phyloP scores from a whole-genome alignment of 305 asterid genomes.

The Fraxinus angustifolia region DNA sequence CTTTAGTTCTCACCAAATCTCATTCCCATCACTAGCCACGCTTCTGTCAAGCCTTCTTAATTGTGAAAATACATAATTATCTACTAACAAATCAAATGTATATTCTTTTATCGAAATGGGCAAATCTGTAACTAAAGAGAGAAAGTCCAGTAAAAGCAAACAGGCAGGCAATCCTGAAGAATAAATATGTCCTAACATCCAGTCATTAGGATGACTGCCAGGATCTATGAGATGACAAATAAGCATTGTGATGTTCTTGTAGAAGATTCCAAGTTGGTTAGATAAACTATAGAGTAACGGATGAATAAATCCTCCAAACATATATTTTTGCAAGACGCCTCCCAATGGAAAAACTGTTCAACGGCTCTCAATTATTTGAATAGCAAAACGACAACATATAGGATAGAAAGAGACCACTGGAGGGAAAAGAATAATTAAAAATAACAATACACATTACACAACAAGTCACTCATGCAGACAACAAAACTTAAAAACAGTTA shows the following conservation, averaged over 20 bases:
- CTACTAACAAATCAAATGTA: not conserved
- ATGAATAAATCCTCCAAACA: not conserved
- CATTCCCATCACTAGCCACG: not conserved
- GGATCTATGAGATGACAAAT: conserved; percentile 3
- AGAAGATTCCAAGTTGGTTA: not conserved
- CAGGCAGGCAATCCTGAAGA: conserved; percentile 6
- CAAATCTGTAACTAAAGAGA: not conserved
- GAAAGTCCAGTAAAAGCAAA: conserved; percentile 6
- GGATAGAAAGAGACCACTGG: not conserved
- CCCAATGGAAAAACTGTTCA: not conserved
- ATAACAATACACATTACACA: not conserved
- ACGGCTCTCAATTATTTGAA: not conserved
- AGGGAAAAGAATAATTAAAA: not conserved
- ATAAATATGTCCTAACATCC: not conserved
- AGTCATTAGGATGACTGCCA: not conserved
- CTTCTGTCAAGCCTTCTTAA: not conserved
- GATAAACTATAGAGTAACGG: not conserved
- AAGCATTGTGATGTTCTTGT: not conserved
- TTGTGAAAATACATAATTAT: not conserved
- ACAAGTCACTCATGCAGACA: not conserved
- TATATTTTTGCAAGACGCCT: not conserved
- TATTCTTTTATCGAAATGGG: not conserved
- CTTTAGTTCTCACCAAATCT: not conserved
- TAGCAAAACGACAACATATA: not conserved
- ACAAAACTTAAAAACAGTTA: not conserved